A percentile compares a stretch with the other conserved stretches of the same genome.
Conservation (phyloP, 2,329 filamentous ascomycete genomes). For the Cladosporium sp. region DNA sequence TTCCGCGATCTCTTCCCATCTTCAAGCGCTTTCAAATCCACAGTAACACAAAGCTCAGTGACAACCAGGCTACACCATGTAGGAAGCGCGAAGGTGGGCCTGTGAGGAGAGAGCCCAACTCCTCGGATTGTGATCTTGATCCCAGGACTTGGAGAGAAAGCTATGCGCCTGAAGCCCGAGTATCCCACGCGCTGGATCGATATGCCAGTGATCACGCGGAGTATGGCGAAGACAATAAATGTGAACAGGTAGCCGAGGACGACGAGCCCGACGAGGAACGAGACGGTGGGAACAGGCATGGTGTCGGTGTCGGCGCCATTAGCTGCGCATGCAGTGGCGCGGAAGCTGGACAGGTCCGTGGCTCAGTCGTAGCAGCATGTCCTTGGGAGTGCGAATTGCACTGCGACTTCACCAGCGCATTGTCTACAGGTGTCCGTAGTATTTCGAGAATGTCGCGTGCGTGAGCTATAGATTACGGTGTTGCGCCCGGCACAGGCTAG, state of each 20-base stretch:
- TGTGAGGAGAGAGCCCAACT: constrained; percentile 82
- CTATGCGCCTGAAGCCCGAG: constrained; percentile 84
- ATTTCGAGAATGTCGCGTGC: background rate
- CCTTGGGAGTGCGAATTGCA: background rate
- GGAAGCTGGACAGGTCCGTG: background rate
- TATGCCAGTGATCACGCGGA: constrained; percentile 88
- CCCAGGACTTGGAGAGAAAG: constrained; percentile 86
- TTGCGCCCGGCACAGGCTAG: background rate
- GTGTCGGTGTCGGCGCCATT: constrained; percentile 28
- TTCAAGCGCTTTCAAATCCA: constrained; percentile 70
- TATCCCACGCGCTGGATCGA: constrained; percentile 96
- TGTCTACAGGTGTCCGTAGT: background rate
- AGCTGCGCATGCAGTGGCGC: constrained; percentile 19
- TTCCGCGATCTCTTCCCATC: constrained; percentile 23
- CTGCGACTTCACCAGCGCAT: constrained; percentile 7
- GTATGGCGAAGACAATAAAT: constrained; percentile 88
- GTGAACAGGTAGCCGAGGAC: constrained; percentile 86
- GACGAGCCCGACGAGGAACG: constrained; percentile 82
- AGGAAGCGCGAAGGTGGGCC: constrained; percentile 93
- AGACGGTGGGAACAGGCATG: constrained; percentile 50
- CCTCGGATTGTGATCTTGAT: constrained; percentile 86
- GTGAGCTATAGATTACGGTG: background rate
- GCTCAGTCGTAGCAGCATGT: constrained; percentile 7
- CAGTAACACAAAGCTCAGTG: constrained; percentile 78
- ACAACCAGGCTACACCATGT: constrained; percentile 93